A percentile compares a stretch with the other conserved stretches of the same genome.
Conservation (phyloP, 2,329 filamentous ascomycete species). For the Botrytis fragariae region DNA sequence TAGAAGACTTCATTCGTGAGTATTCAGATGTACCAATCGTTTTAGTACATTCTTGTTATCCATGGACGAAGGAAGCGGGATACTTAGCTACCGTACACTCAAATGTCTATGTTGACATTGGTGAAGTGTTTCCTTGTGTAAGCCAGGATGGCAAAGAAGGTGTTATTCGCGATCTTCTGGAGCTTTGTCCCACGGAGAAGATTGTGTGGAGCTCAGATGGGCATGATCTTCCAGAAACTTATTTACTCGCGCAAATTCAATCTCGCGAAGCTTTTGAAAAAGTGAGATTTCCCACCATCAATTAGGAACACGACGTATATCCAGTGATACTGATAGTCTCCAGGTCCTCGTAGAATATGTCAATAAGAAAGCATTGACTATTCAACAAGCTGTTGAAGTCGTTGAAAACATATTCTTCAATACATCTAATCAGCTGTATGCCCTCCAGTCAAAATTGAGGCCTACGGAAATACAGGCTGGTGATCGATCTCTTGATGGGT, state of each 20-base stretch:
- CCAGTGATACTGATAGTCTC: constrained; percentile 18
- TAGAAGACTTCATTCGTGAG: constrained; percentile 69
- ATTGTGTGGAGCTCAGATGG: constrained; percentile 79
- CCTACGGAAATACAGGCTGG: neutral
- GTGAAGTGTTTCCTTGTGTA: constrained; percentile 77
- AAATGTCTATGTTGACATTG: constrained; percentile 80
- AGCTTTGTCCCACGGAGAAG: constrained; percentile 72
- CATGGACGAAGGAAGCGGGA: constrained; percentile 73
- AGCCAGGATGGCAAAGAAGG: constrained; percentile 73
- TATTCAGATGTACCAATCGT: constrained; percentile 72
- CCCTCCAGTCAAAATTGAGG: constrained; percentile 50
- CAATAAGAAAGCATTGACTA: constrained; percentile 57
- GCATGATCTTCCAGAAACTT: constrained; percentile 77
- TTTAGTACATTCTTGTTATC: constrained; percentile 77
- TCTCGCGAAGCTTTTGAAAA: constrained; percentile 68
- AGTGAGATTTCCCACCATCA: constrained; percentile 43
- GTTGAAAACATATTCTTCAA: constrained; percentile 69
- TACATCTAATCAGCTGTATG: constrained; percentile 75
- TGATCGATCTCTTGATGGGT: neutral
- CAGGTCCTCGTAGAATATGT: constrained; percentile 67
- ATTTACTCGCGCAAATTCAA: constrained; percentile 68
- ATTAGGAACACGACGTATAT: neutral
- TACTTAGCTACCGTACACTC: constrained; percentile 75
- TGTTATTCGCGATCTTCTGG: constrained; percentile 69
- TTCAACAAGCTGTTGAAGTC: constrained; percentile 60